phyloP scores from a whole-genome alignment of 2,329 filamentous ascomycete genomes.

The Ophiostoma sp. region DNA sequence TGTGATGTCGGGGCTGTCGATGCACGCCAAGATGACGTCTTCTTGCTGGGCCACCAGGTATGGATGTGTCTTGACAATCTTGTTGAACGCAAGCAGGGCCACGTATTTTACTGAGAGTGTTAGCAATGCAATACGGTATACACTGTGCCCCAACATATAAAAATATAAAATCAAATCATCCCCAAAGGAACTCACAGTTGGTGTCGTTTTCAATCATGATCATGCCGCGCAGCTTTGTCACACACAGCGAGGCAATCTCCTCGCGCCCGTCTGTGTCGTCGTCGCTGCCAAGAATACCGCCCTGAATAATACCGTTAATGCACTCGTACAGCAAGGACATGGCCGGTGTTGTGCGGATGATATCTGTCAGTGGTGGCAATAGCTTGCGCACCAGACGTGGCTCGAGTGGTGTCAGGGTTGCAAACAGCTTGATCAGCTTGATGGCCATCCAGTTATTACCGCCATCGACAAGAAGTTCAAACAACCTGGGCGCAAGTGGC shows the following conservation, averaged over 20 bases:
- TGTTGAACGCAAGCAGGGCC: conserved; percentile 88
- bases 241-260: conserved; percentile 86
- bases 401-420: conserved; percentile 86
- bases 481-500: conserved; percentile 82
- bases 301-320: conserved; percentile 96
- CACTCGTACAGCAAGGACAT: conserved; percentile 99
- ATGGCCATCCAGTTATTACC: conserved; percentile 99
- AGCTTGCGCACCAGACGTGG: conserved; percentile 87
- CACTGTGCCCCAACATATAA: neutral
- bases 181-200: conserved; percentile 59
- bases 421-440: conserved; percentile 98
- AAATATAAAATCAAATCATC: no score
- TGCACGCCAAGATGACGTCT: conserved; percentile 92
- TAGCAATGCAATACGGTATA: neutral
- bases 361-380: conserved; percentile 80
- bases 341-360: conserved; percentile 89
- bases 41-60: conserved; percentile 86
- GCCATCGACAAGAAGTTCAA: conserved; percentile 84
- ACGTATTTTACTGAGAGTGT: conserved; percentile 84
- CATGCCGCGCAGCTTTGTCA: conserved; percentile 90
- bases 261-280: conserved; percentile 74
- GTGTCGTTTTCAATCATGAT: conserved; percentile 88
- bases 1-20: conserved; percentile 92
- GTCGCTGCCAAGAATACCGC: conserved; percentile 80
- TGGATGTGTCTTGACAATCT: conserved; percentile 84